These are phyloP conservation scores for Suhomyces bribrorum DNA, from an alignment of 1,139 yeast species.

Conservation along the genomic window DNA sequence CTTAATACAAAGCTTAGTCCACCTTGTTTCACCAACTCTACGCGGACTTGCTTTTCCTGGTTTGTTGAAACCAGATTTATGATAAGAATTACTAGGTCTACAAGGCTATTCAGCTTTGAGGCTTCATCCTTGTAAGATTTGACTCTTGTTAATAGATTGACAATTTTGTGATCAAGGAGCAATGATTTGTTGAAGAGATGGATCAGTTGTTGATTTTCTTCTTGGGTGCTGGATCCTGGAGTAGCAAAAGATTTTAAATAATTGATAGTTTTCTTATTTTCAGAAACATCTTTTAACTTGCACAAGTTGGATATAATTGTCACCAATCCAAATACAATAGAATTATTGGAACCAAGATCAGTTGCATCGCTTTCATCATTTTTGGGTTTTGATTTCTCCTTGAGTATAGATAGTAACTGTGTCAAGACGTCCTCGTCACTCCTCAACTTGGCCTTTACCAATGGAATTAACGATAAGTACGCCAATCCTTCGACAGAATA, in stretches of 20 bases:
- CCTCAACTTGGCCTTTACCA: conserved; percentile 34
- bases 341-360: background rate
- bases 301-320: conserved; percentile 41
- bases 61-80: conserved; percentile 29
- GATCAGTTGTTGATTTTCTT: conserved; percentile 25
- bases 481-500: conserved; percentile 48
- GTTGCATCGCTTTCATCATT: background rate
- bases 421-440: conserved; percentile 32
- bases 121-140: conserved; percentile 22
- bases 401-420: conserved; percentile 17
- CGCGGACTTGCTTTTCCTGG: conserved; percentile 28
- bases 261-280: conserved; percentile 25
- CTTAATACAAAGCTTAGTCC: conserved; percentile 40
- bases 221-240: conserved; percentile 25
- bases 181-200: conserved; percentile 34
- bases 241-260: conserved; percentile 38
- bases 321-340: conserved; percentile 37
- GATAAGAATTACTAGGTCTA: conserved; percentile 24
- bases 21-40: conserved; percentile 50
- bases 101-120: conserved; percentile 10
- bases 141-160: conserved; percentile 28
- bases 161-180: conserved; percentile 27
- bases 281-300: conserved; percentile 24
- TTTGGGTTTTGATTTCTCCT: conserved; percentile 1
- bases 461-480: conserved; percentile 41